Conservation (phyloP, 768 basidiomycete species). For the Exsudoporus frostii region DNA sequence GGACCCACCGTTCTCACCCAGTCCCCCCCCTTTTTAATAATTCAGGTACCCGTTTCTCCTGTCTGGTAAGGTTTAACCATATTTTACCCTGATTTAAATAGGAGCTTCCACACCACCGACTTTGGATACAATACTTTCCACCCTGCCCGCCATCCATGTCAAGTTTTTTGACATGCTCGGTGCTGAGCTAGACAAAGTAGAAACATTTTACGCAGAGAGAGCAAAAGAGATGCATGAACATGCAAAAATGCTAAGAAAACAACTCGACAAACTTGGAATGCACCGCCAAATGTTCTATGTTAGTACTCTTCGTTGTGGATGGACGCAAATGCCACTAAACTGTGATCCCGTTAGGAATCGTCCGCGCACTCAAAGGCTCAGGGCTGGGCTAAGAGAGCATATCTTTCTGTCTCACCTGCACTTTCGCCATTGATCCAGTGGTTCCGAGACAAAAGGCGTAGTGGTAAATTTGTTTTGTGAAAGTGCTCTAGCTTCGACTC, state of each 20-base stretch:
- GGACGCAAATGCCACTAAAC: background rate
- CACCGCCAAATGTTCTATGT: conserved; percentile 64
- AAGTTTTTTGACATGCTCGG: conserved; percentile 80
- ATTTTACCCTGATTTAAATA: conserved; percentile 2
- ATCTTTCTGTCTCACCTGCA: background rate
- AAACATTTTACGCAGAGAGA: conserved; percentile 72
- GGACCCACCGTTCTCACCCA: background rate
- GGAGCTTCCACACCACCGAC: conserved; percentile 29
- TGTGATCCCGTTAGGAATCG: conserved; percentile 13
- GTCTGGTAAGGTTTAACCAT: background rate
- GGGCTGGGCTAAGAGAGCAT: conserved; percentile 13
- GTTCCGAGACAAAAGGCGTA: background rate
- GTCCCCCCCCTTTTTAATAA: conserved; percentile 1
- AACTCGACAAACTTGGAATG: conserved; percentile 70
- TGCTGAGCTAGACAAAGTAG: conserved; percentile 78
- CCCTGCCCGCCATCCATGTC: conserved; percentile 57
- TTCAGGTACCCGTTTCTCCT: conserved; percentile 9
- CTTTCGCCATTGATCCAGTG: conserved; percentile 5
- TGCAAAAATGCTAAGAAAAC: conserved; percentile 51
- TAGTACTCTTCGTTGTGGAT: conserved; percentile 14
- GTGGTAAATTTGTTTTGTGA: conserved; percentile 3
- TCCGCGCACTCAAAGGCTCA: background rate
- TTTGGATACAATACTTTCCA: conserved; percentile 47
- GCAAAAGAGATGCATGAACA: conserved; percentile 59
- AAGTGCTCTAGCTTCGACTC: background rate